Conservation (phyloP, 2,329 filamentous ascomycete genomes). For the Fusarium hostae region DNA sequence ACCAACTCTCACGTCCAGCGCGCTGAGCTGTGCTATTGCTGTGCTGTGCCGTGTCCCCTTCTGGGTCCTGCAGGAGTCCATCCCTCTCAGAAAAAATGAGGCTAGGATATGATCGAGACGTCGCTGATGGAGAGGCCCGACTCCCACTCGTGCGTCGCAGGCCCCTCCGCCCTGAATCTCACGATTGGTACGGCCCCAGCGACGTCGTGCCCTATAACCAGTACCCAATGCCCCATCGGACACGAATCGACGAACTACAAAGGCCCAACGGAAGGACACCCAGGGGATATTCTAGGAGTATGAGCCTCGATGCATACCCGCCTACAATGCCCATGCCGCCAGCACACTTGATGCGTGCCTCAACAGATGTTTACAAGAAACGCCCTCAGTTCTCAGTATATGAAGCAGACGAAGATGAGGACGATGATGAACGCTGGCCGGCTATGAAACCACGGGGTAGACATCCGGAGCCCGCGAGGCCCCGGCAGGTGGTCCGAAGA, state of each 20-base stretch:
- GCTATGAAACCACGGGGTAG: constrained; percentile 36
- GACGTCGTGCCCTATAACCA: constrained; percentile 41
- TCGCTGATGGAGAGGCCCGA: constrained; percentile 43
- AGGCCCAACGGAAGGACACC: constrained; percentile 47
- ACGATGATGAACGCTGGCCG: constrained; percentile 25
- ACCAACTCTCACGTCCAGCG: constrained; percentile 13
- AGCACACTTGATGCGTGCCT: constrained; percentile 43
- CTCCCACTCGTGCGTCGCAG: constrained; percentile 45
- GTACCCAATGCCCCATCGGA: constrained; percentile 45
- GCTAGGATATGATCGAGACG: constrained; percentile 48
- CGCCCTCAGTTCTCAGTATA: constrained; percentile 44
- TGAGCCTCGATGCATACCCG: constrained; percentile 46
- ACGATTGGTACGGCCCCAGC: constrained; percentile 44
- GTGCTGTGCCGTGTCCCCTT: constrained; percentile 40
- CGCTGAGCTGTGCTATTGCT: constrained; percentile 28
- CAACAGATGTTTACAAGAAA: constrained; percentile 48
- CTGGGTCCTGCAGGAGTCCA: constrained; percentile 29
- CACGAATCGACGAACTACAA: constrained; percentile 47
- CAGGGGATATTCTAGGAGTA: constrained; percentile 43
- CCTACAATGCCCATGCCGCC: constrained; percentile 46
- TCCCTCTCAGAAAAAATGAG: constrained; percentile 45
- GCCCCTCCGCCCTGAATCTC: constrained; percentile 39
- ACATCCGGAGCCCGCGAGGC: constrained; percentile 32
- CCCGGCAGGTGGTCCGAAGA: constrained; percentile 26
- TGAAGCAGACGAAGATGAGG: constrained; percentile 43